Evolutionary conservation across 1,284 basidiomycete species (phyloP).

Genomic region (Baeospora myosura): DNA sequence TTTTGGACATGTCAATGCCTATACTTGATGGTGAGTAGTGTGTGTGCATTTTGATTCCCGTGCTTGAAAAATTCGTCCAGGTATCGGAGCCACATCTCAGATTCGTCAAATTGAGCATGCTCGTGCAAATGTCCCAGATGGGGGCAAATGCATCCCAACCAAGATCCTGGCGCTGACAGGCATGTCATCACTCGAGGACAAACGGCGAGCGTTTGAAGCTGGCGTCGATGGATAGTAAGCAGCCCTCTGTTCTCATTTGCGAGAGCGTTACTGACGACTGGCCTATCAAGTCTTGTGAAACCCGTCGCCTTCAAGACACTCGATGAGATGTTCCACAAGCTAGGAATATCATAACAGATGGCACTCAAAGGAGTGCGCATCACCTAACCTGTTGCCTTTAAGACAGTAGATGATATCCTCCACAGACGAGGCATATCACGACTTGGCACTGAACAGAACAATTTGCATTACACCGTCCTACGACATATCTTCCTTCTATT

Average conservation of each 20-base stretch:
- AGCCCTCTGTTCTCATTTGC: neutral
- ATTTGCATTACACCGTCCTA: too few relatives aligned
- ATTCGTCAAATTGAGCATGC: constrained; percentile 75
- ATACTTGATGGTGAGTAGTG: constrained; percentile 68
- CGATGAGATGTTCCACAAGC: constrained; percentile 75
- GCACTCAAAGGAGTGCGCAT: too few relatives aligned
- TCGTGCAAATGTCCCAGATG: constrained; percentile 24
- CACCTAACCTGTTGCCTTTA: too few relatives aligned
- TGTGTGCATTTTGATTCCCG: neutral
- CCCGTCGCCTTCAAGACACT: constrained; percentile 88
- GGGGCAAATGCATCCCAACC: constrained; percentile 26
- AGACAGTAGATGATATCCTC: too few relatives aligned
- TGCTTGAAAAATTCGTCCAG: constrained; percentile 24
- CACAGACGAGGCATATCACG: too few relatives aligned
- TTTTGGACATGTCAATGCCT: constrained; percentile 92
- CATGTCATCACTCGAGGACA: constrained; percentile 88
- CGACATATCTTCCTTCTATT: too few relatives aligned
- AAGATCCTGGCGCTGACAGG: constrained; percentile 90
- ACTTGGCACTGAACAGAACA: too few relatives aligned
- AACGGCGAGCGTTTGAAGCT: constrained; percentile 83
- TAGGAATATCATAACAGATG: constrained; percentile 54
- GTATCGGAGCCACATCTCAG: constrained; percentile 75
- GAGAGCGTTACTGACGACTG: constrained; percentile 1
- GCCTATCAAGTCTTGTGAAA: constrained; percentile 69
- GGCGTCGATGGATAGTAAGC: constrained; percentile 94